Base-by-base conservation (phyloP, 495 filamentous ascomycete genomes). In the Podospora didyma region DNA sequence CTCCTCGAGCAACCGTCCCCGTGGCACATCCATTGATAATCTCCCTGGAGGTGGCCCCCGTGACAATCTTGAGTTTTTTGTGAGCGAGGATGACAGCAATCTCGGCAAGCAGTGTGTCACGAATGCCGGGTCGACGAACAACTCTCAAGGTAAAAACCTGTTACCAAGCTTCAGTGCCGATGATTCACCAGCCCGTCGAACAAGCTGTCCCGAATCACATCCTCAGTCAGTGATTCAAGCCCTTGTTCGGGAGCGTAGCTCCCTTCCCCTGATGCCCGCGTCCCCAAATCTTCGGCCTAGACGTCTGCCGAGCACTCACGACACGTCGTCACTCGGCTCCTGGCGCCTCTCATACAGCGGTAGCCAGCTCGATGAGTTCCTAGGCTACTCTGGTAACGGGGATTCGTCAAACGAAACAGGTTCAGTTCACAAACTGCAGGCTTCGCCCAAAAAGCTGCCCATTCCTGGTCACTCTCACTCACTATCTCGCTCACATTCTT, bases 41-140 rank as follows among this genome's bases (percentile, higher is more conserved):
- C 61, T 72, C 9, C 69, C 65, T 17, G 62, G 73, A 19, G 66
- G 72, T 19, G 72, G 73, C 6, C 70, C 72, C 42, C 65, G 74
- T 49, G 74, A 75, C 62, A 69, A 64, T 51, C 62, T 75, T 39
- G 72, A 75, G 55, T 74, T 75, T 51, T 68, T 64, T 1, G 69
- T 74, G 34, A 17, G 53, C 20, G 62, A 65, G 6, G 24, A n/a
- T n/a, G n/a, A 17, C 42, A 52, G 10, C 19, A 62, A 23, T 0
- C 55, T 16, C 7, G 50, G 55, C 14, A 56, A 34, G 35, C 58
- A 44, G 23, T 14, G 46, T 4, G 35, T 17, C 42, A 54, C 45
- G 50, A 55, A 22, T 21, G n/a, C 9, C 17, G 42, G 42, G 24
- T 19, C 41, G 21, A 47, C n/a, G 7, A 52, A 11, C 19, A 35